phyloP scores from a whole-genome alignment of 768 basidiomycete genomes.

The Suillus brevipes region DNA sequence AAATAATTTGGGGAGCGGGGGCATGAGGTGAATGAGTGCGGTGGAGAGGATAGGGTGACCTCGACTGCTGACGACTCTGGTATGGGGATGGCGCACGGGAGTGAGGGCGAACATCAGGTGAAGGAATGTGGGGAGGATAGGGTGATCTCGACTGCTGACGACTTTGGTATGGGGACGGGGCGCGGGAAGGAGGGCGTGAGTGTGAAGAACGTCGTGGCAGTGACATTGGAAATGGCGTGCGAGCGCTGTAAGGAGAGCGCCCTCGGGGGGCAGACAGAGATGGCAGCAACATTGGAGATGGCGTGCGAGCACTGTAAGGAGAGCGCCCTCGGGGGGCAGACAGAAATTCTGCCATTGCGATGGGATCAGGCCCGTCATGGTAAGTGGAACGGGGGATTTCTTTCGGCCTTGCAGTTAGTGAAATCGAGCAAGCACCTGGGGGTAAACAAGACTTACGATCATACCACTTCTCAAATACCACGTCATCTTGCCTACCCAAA shows the following conservation, averaged over 20 bases:
- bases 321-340: slow-evolving; percentile 30
- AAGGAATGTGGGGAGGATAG: slow-evolving; percentile 9
- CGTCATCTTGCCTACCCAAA: slow-evolving; percentile 40
- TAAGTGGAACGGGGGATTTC: slow-evolving; percentile 41
- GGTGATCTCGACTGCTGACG: slow-evolving; percentile 1
- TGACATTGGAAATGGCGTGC: slow-evolving; percentile 16
- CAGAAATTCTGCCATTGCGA: slow-evolving; percentile 29
- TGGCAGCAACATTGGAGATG: slow-evolving; percentile 20
- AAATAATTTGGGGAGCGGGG: slow-evolving; percentile 34
- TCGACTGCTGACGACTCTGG: slow-evolving; percentile 2
- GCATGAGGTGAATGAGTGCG: slow-evolving; percentile 18
- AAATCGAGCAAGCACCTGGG: slow-evolving; percentile 33
- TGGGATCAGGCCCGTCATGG: slow-evolving; percentile 36
- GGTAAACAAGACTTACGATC: slow-evolving; percentile 37
- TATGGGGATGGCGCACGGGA: slow-evolving; percentile 29
- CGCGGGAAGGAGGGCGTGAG: slow-evolving; percentile 19
- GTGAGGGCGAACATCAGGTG: slow-evolving; percentile 14
- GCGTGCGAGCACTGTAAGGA: slow-evolving; percentile 22
- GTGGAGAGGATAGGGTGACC: slow-evolving; percentile 5
- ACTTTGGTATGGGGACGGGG: slow-evolving; percentile 25
- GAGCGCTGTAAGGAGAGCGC: slow-evolving; percentile 28
- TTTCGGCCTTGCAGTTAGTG: slow-evolving; percentile 49
- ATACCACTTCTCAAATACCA: slow-evolving; percentile 47
- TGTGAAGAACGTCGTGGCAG: slow-evolving; percentile 22
- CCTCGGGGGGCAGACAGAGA: slow-evolving; percentile 33